A percentile compares a stretch with the other conserved stretches of the same genome.
Evolutionary conservation across 1,284 basidiomycete genomes (phyloP).

Genomic region (Tilletia caries): DNA sequence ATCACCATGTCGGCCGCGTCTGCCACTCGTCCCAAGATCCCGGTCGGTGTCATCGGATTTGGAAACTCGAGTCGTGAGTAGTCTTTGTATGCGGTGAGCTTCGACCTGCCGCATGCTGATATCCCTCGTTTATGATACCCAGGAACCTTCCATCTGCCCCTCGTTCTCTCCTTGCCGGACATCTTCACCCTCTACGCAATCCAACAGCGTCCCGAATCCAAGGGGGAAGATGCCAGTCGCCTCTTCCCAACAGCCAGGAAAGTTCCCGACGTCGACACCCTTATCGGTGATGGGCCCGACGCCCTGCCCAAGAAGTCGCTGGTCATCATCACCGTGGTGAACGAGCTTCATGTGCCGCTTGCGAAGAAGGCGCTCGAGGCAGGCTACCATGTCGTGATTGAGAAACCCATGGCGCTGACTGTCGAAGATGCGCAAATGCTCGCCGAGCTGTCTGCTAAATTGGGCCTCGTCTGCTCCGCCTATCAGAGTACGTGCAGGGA

Average conservation of each 20-base stretch:
- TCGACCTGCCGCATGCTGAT: not conserved
- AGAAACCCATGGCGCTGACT: slow-evolving; percentile 46
- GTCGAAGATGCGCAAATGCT: slow-evolving; percentile 33
- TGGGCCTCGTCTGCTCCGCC: slow-evolving; percentile 44
- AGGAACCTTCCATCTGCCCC: slow-evolving; percentile 47
- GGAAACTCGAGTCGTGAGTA: slow-evolving; percentile 9
- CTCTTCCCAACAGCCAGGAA: slow-evolving; percentile 36
- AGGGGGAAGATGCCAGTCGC: slow-evolving; percentile 24
- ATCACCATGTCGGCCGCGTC: too few relatives aligned
- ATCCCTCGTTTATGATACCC: not conserved
- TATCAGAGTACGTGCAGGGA: slow-evolving; percentile 35
- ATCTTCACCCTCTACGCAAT: slow-evolving; percentile 42
- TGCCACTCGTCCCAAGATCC: not conserved
- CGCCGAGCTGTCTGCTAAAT: slow-evolving; percentile 28
- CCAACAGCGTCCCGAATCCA: slow-evolving; percentile 42
- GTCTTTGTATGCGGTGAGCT: not conserved
- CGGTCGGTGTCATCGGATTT: slow-evolving; percentile 11
- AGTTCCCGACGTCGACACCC: slow-evolving; percentile 35
- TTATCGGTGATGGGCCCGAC: slow-evolving; percentile 21
- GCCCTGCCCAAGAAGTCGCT: slow-evolving; percentile 43
- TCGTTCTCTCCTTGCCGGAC: slow-evolving; percentile 39
- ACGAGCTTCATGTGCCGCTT: slow-evolving; percentile 46
- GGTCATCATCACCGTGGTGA: slow-evolving; percentile 50
- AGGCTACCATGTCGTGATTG: slow-evolving; percentile 49
- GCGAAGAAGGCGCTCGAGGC: slow-evolving; percentile 43